Percentiles rank a stretch among this genome's conserved stretches.
Evolutionary conservation across 2,329 filamentous ascomycete genomes (phyloP).

Genomic region (Beauveria australis): DNA sequence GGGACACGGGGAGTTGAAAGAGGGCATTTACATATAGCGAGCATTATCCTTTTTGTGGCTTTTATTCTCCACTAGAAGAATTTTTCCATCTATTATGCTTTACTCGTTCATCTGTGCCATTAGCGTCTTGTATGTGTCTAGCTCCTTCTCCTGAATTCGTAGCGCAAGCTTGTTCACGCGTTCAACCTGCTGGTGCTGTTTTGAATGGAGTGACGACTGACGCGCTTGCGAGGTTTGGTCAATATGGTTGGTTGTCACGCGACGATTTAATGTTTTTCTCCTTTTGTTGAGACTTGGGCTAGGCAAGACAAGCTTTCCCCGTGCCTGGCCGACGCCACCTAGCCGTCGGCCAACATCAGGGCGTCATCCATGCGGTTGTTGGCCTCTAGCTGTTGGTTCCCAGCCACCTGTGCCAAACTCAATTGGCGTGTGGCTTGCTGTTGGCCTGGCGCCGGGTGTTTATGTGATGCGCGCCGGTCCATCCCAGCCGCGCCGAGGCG

Average conservation of each 20-base stretch:
- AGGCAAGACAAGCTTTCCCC: neutral
- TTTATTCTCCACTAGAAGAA: slow-evolving; percentile 12
- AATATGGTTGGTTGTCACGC: neutral
- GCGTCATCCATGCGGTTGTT: neutral
- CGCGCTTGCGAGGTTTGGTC: neutral
- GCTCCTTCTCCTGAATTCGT: neutral
- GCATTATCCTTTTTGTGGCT: slow-evolving; percentile 26
- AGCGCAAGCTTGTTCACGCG: neutral
- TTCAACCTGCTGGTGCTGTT: neutral
- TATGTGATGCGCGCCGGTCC: neutral
- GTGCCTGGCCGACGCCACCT: neutral
- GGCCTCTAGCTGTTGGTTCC: neutral
- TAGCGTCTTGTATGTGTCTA: neutral
- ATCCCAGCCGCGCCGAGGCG: neutral
- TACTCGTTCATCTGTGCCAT: neutral
- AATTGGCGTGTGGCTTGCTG: neutral
- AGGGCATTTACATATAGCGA: slow-evolving; percentile 26
- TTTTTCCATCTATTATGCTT: slow-evolving; percentile 3
- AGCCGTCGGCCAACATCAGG: neutral
- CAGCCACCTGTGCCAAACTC: neutral
- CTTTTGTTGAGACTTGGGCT: neutral
- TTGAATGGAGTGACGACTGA: neutral
- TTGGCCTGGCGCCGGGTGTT: neutral
- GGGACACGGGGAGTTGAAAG: slow-evolving; percentile 11
- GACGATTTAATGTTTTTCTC: neutral